Base-by-base conservation (phyloP, 371 early-diverging fungal genomes). In the Phascolomyces articulosus region DNA sequence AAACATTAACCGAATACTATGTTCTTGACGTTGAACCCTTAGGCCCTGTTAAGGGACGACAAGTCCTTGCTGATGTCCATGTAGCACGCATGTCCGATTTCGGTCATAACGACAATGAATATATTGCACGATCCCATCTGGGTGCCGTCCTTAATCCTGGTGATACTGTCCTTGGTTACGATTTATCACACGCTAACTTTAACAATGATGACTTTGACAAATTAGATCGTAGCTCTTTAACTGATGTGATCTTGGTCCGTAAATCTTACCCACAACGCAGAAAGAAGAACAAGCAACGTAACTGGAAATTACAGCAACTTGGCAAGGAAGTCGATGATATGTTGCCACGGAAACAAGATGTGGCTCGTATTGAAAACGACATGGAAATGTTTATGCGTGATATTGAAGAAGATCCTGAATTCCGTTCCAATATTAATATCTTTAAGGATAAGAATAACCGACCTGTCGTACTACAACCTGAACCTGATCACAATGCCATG, bases 321-420 rank as follows among this genome's bases (percentile, higher is more conserved):
- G 87, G 82, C 68, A 94, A 94, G 84, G 96, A 95, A 77, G 90
- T 90, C 62, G 94, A 92, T 51, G 93, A 90, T 29, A 87, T 94
- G 77, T 73, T 87, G 18, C 84, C 86, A 49, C 89, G 92, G 71
- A 90, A 90, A 66, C 88, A 87, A 69, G 94, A 91, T 38, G 79
- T 84, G 71, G 88, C 89, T 55, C 85, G 85, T 70, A 83, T 86
- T 63, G 92, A 93, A 69, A 77, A 85, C 49, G 96, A 96, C 60
- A 91, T 89, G 72, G 96, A 96, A 71, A 64, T 90, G 78, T 96
- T 96, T 84, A 85, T 95, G 88, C 87, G 93, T 67, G 98, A 98
- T 78, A 83, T 98, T 58, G 98, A 98, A 80, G 98, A 96, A 83
- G 98, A 98, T 85, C 86, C 92, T 26, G 98, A 98, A 79, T 87